Percentiles rank a stretch among this genome's conserved stretches.
phyloP scores from a whole-genome alignment of 257 asterid species.

The Eustoma russellianum region DNA sequence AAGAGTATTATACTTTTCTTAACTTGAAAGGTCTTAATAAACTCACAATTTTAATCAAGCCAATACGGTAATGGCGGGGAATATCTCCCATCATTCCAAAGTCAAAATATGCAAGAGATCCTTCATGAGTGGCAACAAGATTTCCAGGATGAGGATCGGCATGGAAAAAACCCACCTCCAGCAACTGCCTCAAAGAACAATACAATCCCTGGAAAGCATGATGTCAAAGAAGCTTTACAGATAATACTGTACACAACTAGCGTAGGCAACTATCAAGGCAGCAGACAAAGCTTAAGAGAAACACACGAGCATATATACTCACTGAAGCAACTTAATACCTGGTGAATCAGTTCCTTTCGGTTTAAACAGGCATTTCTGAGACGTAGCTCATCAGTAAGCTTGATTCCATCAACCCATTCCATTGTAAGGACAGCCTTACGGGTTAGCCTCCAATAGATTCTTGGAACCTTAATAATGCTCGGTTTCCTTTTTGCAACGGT shows the following conservation, averaged over 20 bases:
- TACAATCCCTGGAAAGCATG: conserved; percentile 56
- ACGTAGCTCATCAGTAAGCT: conserved; percentile 70
- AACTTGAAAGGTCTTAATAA: background rate
- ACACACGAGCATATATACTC: background rate
- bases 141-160: conserved; percentile 99
- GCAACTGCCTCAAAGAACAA: conserved; percentile 91
- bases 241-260: background rate
- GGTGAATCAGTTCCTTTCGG: conserved; percentile 70
- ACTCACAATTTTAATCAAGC: conserved; percentile 88
- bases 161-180: conserved; percentile 97
- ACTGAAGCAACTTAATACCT: conserved; percentile 38
- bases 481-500: conserved; percentile 22
- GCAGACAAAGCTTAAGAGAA: conserved; percentile 3
- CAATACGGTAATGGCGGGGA: conserved; percentile 94
- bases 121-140: conserved; percentile 80
- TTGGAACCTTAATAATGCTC: conserved; percentile 69
- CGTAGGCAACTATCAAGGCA: background rate
- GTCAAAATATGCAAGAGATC: conserved; percentile 95
- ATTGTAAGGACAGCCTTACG: conserved; percentile 87
- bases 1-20: background rate
- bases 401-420: conserved; percentile 98
- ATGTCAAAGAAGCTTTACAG: too few species aligned
- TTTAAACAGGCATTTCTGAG: conserved; percentile 63
- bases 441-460: conserved; percentile 84
- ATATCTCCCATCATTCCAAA: conserved; percentile 99